Base-by-base conservation (phyloP, 352 stramenopile species). In the Ophiocytium majus region DNA sequence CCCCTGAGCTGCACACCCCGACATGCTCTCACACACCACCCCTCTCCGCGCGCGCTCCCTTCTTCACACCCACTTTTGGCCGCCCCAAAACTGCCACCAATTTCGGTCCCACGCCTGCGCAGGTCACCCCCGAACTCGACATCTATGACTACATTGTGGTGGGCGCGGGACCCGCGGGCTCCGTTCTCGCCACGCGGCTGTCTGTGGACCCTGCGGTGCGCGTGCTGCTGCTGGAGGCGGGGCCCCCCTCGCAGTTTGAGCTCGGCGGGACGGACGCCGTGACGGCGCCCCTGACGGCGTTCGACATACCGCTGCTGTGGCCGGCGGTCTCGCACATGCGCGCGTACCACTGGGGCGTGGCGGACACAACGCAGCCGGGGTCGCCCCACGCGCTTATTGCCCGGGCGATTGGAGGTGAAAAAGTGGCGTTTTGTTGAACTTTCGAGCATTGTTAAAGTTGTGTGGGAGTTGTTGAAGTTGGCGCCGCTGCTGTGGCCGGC, bases 121-220 rank as follows among this genome's bases (percentile, higher is more conserved):
- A 57, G 43, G 14, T 14, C 5, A 57, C 43, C 43, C 43, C 43
- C 43, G 43, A 5, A 5, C 14, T 14, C 5, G 43, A 57, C 35
- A 5, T 78, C n/a, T 92, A 91, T 89, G 94, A 98, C 90, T 98
- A 96, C 89, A 94, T 98, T 63, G 93, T 98, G 80, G 93, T 98
- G 28, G 95, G 95, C 81, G 94, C 89, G 28, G 95, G 95, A 35
- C 95, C 93, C 0, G 94, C 94, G 19, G 94, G 95, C 49, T 97
- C 93, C 82, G 92, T 97, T 76, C 89, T 98, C 35, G 95, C 95
- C 63, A 96, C 95, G 86, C 91, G 92, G 31, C 89, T 98, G 50
- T 95, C 89, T 19, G 93, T 94, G 28, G 90, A 97, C 82, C 88
- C 92, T 19, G 89, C 64, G 84, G 95, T 95, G 86, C 91, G 91